These are phyloP conservation scores for Serendipita sp. DNA, from an alignment of 768 basidiomycete genomes.

Conservation along the genomic window DNA sequence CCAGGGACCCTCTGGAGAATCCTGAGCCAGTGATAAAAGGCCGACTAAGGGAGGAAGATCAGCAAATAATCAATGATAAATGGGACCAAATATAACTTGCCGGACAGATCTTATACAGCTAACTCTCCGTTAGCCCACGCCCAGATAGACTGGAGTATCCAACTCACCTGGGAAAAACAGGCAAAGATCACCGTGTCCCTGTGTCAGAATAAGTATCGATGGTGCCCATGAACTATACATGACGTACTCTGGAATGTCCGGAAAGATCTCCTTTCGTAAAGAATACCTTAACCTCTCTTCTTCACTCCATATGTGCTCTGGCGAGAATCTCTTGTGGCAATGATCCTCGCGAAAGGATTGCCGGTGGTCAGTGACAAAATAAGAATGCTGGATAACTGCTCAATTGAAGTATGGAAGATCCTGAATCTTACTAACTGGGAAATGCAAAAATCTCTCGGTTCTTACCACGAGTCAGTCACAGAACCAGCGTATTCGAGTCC, in stretches of 20 bases:
- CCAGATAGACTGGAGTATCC: neutral
- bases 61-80: constrained; percentile 10
- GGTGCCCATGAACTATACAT: neutral
- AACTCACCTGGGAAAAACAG: constrained; percentile 35
- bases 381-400: constrained; percentile 23
- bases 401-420: neutral
- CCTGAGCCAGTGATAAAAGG: constrained; percentile 34
- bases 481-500: neutral
- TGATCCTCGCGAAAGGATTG: constrained; percentile 26
- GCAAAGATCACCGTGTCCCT: constrained; percentile 31
- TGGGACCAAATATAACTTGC: constrained; percentile 14
- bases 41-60: constrained; percentile 14
- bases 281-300: constrained; percentile 25
- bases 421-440: constrained; percentile 23
- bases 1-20: constrained; percentile 28
- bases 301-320: constrained; percentile 21
- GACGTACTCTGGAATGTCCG: constrained; percentile 27
- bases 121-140: constrained; percentile 9
- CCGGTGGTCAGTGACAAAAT: constrained; percentile 35
- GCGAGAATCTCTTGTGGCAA: constrained; percentile 10
- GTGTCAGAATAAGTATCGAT: neutral
- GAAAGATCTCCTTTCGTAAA: constrained; percentile 26
- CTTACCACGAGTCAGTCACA: constrained; percentile 14
- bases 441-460: constrained; percentile 30
- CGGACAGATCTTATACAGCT: constrained; percentile 34